Conservation (phyloP, 2,329 filamentous ascomycete species). For the Verticillium alfalfae region DNA sequence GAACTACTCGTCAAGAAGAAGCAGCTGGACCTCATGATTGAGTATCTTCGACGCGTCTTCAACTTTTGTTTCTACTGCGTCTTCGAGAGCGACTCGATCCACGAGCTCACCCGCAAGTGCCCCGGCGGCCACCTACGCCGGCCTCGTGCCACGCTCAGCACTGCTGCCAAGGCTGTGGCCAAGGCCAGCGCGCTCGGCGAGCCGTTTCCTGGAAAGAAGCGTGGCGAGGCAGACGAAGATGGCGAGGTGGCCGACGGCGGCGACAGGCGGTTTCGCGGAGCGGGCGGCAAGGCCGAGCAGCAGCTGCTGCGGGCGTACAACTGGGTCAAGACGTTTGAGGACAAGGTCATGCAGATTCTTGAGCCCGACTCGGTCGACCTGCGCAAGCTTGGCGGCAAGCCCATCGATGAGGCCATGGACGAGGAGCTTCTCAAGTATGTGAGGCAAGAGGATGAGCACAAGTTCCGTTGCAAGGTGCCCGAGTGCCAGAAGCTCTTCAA, state of each 20-base stretch:
- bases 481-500: conserved; percentile 98
- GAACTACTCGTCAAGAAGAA: conserved; percentile 91
- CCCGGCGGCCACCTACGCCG: conserved; percentile 94
- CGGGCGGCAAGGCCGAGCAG: conserved; percentile 74
- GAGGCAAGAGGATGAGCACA: conserved; percentile 96
- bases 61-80: conserved; percentile 99
- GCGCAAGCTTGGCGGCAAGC: conserved; percentile 84
- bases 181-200: conserved; percentile 78
- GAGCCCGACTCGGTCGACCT: conserved; percentile 86
- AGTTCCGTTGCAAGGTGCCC: conserved; percentile 93
- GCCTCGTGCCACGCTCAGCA: conserved; percentile 79
- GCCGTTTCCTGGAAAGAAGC: conserved; percentile 79
- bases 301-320: conserved; percentile 94
- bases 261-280: conserved; percentile 68
- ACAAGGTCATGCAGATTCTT: conserved; percentile 88
- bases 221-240: conserved; percentile 57
- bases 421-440: conserved; percentile 84
- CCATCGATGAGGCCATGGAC: conserved; percentile 76
- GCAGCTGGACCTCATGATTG: conserved; percentile 89
- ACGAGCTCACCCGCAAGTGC: conserved; percentile 92
- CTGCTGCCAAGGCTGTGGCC: conserved; percentile 77
- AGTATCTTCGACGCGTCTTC: conserved; percentile 93
- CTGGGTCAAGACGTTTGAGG: conserved; percentile 98
- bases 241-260: conserved; percentile 55
- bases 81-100: conserved; percentile 94